Conservation (phyloP, 2,329 filamentous ascomycete genomes). For the Ophiostoma sp. region DNA sequence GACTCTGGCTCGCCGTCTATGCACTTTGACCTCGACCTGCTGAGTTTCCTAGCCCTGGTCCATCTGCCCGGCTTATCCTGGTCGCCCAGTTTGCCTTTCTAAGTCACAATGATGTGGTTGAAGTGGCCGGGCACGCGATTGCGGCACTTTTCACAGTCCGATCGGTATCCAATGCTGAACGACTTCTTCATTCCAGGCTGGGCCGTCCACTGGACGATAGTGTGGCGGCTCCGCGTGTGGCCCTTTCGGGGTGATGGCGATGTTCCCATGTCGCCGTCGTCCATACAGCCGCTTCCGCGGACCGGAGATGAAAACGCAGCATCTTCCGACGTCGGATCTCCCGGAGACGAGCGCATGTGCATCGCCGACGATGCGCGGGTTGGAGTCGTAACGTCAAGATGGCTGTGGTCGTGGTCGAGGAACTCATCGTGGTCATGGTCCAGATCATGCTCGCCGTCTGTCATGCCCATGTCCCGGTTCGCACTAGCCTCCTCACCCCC, state of each 20-base stretch:
- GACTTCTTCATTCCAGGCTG: conserved; percentile 62
- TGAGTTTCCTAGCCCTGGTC: not conserved
- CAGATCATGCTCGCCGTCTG: conserved; percentile 10
- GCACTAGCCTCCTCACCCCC: conserved; percentile 40
- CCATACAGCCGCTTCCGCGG: conserved; percentile 2
- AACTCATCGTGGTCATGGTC: conserved; percentile 6
- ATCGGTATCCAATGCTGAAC: conserved; percentile 72
- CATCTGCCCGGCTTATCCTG: not conserved
- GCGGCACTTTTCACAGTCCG: conserved; percentile 72
- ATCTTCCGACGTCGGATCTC: not conserved
- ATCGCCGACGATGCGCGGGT: conserved; percentile 12
- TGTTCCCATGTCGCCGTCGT: conserved; percentile 38
- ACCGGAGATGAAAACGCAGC: conserved; percentile 16
- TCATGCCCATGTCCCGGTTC: conserved; percentile 27
- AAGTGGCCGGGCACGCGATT: conserved; percentile 72
- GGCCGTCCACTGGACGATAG: conserved; percentile 55
- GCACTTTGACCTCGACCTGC: not conserved
- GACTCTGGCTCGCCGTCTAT: not conserved
- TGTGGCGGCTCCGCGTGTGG: conserved; percentile 55
- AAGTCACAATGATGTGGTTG: conserved; percentile 68
- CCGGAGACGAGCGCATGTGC: conserved; percentile 12
- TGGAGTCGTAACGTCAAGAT: conserved; percentile 33
- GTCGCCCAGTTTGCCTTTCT: conserved; percentile 30
- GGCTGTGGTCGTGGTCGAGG: conserved; percentile 28
- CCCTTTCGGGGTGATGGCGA: conserved; percentile 49